Conservation (phyloP, 2,329 filamentous ascomycete species). For the Plectosphaerella sp. region DNA sequence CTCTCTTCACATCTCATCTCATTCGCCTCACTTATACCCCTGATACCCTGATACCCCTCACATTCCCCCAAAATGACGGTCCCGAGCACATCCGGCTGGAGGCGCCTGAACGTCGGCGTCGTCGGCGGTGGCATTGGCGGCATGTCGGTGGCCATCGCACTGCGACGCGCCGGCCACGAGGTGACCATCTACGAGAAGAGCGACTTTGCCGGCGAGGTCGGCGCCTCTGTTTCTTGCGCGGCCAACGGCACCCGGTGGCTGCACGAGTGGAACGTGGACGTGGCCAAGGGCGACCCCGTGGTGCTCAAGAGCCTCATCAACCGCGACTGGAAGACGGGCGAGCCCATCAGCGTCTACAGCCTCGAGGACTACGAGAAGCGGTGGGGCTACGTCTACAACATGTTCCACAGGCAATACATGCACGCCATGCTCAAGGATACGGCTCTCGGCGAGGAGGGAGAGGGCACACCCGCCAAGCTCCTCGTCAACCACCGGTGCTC, state of each 20-base stretch:
- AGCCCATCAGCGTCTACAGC: slow-evolving; percentile 60
- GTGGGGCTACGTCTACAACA: slow-evolving; percentile 64
- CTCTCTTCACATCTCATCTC: neutral
- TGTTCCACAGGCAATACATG: slow-evolving; percentile 68
- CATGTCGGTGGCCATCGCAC: slow-evolving; percentile 39
- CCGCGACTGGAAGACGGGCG: slow-evolving; percentile 65
- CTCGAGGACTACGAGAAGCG: slow-evolving; percentile 60
- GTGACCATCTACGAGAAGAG: slow-evolving; percentile 62
- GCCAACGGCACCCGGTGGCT: slow-evolving; percentile 68
- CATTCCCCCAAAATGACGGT: slow-evolving; percentile 13
- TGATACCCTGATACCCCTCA: neutral
- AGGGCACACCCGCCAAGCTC: slow-evolving; percentile 48
- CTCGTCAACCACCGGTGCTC: slow-evolving; percentile 52
- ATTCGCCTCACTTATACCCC: neutral
- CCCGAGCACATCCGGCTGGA: slow-evolving; percentile 31
- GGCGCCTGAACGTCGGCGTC: slow-evolving; percentile 36
- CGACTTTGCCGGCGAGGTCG: slow-evolving; percentile 64
- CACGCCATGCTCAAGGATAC: slow-evolving; percentile 61
- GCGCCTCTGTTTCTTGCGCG: slow-evolving; percentile 63
- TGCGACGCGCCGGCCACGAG: slow-evolving; percentile 40
- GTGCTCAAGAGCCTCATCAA: slow-evolving; percentile 63
- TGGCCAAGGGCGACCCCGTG: slow-evolving; percentile 60
- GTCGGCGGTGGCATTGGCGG: slow-evolving; percentile 45
- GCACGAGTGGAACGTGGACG: slow-evolving; percentile 63
- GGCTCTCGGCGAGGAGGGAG: slow-evolving; percentile 47